These are phyloP conservation scores for Pachyrhizus erosus DNA, from an alignment of 306 rosid genomes.

Conservation along the genomic window DNA sequence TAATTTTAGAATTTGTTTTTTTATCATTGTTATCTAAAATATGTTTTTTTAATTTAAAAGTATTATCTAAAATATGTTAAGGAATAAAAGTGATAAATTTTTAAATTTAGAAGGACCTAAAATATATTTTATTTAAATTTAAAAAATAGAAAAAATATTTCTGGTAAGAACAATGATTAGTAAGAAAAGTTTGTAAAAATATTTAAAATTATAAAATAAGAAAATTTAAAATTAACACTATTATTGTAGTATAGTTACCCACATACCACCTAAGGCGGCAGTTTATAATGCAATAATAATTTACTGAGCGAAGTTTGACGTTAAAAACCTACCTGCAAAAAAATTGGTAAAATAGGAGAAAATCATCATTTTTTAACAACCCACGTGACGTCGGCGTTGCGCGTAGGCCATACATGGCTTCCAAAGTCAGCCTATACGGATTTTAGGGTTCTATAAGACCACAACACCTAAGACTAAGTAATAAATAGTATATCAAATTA, in stretches of 20 bases:
- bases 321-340: neutral
- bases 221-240: too few species aligned
- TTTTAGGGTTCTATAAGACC: slow-evolving; percentile 31
- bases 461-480: neutral
- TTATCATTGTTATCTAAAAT: too few species aligned
- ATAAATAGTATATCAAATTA: neutral
- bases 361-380: neutral
- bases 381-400: slow-evolving; percentile 45
- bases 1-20: too few species aligned
- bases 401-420: slow-evolving; percentile 27
- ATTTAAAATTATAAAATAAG: too few species aligned
- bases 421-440: slow-evolving; percentile 60
- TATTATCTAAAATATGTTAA: too few species aligned
- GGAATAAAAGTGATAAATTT: too few species aligned
- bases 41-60: too few species aligned
- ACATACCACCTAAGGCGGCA: neutral
- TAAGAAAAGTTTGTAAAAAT: too few species aligned
- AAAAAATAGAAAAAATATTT: too few species aligned
- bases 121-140: too few species aligned
- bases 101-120: too few species aligned
- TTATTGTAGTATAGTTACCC: neutral
- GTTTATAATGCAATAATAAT: neutral
- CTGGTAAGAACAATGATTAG: too few species aligned
- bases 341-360: neutral
- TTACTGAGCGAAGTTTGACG: neutral